Percentiles rank a stretch among this genome's conserved stretches.
phyloP scores from a whole-genome alignment of 768 basidiomycete genomes.

The Macrolepiota fuliginosa region DNA sequence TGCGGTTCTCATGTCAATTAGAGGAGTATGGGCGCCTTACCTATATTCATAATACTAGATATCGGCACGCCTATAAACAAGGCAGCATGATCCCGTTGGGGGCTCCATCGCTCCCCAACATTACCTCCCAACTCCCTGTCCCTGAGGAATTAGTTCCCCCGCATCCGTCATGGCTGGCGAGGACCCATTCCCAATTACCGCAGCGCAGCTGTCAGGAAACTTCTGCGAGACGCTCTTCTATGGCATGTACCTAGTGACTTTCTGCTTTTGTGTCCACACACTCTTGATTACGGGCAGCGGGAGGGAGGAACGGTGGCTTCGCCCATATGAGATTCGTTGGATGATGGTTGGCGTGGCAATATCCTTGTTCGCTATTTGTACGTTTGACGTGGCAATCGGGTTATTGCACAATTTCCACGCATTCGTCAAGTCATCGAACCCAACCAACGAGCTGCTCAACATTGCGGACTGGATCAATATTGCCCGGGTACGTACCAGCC shows the following conservation, averaged over 20 bases:
- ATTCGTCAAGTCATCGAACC: not conserved
- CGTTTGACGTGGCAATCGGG: conserved; percentile 10
- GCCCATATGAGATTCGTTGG: conserved; percentile 8
- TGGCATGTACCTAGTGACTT: conserved; percentile 10
- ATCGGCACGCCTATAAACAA: not conserved
- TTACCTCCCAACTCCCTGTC: not conserved
- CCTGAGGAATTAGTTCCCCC: not conserved
- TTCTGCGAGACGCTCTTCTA: conserved; percentile 11
- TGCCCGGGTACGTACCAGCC: not conserved
- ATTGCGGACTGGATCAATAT: conserved; percentile 12
- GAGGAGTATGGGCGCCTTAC: not conserved
- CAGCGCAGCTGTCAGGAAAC: conserved; percentile 11
- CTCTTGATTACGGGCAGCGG: not conserved
- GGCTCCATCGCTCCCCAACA: not conserved
- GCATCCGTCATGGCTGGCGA: not conserved
- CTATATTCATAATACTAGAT: not conserved
- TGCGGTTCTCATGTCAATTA: not conserved
- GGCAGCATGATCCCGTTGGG: no score
- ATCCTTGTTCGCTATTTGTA: conserved; percentile 1
- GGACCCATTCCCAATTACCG: not conserved
- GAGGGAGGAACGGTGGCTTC: conserved; percentile 7
- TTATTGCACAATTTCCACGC: conserved; percentile 10
- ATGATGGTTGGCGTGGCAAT: conserved; percentile 1
- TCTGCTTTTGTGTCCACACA: not conserved
- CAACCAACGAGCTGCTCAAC: not conserved